phyloP scores from a whole-genome alignment of 345 rosid species.

The Orychophragmus violaceus region DNA sequence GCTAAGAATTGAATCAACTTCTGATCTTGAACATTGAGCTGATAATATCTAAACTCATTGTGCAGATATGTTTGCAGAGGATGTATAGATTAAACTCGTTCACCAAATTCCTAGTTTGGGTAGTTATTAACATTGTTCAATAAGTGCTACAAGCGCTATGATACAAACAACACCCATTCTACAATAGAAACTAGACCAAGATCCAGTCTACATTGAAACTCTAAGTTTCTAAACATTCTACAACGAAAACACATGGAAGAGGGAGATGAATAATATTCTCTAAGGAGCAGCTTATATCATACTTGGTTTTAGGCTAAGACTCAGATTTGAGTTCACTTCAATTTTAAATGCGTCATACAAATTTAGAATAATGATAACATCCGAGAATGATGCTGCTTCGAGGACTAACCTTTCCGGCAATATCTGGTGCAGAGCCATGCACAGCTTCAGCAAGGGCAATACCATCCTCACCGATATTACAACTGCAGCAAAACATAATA shows the following conservation, averaged over 20 bases:
- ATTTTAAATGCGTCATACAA: neutral
- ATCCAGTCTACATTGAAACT: neutral
- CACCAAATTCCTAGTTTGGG: neutral
- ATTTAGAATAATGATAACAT: neutral
- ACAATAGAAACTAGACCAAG: neutral
- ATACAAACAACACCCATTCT: neutral
- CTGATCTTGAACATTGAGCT: neutral
- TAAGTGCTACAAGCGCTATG: neutral
- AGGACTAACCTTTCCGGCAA: conserved; percentile 86
- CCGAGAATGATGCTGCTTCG: neutral
- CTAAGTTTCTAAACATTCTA: neutral
- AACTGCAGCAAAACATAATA: conserved; percentile 43
- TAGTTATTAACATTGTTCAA: neutral
- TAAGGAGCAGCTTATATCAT: neutral
- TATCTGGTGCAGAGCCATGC: conserved; percentile 99
- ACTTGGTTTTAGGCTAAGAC: neutral
- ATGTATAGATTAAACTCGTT: neutral
- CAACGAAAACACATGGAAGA: neutral
- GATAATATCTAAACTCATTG: neutral
- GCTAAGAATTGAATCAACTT: neutral
- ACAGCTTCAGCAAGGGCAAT: conserved; percentile 99
- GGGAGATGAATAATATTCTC: neutral
- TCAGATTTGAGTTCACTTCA: neutral
- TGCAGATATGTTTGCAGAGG: too few relatives aligned
- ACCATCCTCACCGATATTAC: conserved; percentile 91